Base-by-base conservation (phyloP, 495 filamentous ascomycete species). In the Chaetomium tenue region DNA sequence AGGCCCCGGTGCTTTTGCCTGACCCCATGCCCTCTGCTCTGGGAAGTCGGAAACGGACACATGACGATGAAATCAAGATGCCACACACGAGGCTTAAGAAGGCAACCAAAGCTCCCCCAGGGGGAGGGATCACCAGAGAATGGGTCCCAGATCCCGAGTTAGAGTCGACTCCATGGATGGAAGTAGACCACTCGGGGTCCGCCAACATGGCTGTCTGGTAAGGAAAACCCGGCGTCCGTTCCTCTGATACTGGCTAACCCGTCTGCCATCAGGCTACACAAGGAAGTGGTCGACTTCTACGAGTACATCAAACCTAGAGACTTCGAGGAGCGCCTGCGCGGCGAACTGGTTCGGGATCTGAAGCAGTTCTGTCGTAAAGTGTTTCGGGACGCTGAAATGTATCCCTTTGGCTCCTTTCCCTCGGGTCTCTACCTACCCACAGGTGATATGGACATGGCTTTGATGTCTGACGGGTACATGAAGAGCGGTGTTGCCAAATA, bases 391-490 rank as follows among this genome's bases (percentile, higher is more conserved):
- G 81, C 85, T 25, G 78, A 87, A 46, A 74, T 97, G 2, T 79
- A 82, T 22, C 80, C 87, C 12, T 98, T 98, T 75, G 94, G 94
- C 18, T 98, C 94, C 0, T 98, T 92, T 68, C 90, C 91, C 16
- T 91, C 91, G 11, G 91, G 91, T 0, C 79, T 97, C 15, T 98
- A 97, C 71, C 83, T 98, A 5, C 94, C 94, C 0, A 94, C 87
- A 1, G 90, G 87, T 5, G 94, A 98, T 75, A 93, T 98, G 81
- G 94, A 98, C 74, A 78, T 98, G 40, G 93, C 95, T 4, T 78
- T 92, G n/a, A 81, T 93, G 40, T 94, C 92, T 0, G 71, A 83
- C 0, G 70, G 70, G n/a, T 93, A 84, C 69, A 74, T 81, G 11
- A 68, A 75, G 0, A 70, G 70, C 15, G 74, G 74, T 6, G 25